These are phyloP conservation scores for Daldinia sp. DNA, from an alignment of 2,329 filamentous ascomycete species.

Conservation along the genomic window DNA sequence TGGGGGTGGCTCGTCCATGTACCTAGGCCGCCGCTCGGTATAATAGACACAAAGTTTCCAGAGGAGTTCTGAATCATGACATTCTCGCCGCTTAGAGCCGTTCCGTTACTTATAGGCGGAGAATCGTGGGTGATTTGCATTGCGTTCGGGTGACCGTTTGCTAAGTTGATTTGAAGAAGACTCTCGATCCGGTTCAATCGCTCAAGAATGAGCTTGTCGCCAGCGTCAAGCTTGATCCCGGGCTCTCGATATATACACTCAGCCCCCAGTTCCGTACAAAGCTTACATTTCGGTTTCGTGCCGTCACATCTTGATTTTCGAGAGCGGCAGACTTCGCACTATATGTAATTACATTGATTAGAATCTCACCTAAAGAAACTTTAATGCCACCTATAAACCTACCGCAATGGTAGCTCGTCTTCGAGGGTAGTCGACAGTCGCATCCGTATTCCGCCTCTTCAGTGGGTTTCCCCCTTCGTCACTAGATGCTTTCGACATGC, in stretches of 20 bases:
- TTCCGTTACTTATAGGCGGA: constrained; percentile 70
- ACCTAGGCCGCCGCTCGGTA: constrained; percentile 72
- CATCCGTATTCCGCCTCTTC: constrained; percentile 69
- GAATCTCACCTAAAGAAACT: constrained; percentile 19
- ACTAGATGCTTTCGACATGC: constrained; percentile 55
- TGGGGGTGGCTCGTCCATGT: constrained; percentile 69
- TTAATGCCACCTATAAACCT: constrained; percentile 49
- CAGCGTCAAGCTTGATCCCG: constrained; percentile 85
- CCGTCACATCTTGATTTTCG: constrained; percentile 83
- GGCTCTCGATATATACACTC: constrained; percentile 87
- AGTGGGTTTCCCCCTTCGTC: constrained; percentile 64
- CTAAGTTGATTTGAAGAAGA: constrained; percentile 75
- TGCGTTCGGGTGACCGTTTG: constrained; percentile 57
- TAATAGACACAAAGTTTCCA: constrained; percentile 60
- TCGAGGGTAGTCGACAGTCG: constrained; percentile 69
- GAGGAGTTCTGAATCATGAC: constrained; percentile 56
- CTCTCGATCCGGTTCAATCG: constrained; percentile 80
- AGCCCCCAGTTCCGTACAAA: constrained; percentile 82
- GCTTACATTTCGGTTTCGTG: constrained; percentile 81
- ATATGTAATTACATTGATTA: constrained; percentile 48
- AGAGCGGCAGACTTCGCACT: constrained; percentile 85
- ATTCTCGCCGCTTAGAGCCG: constrained; percentile 66
- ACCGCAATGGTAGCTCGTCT: constrained; percentile 72
- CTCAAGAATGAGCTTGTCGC: constrained; percentile 85
- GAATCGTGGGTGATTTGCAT: constrained; percentile 68